Conservation (phyloP, 2,329 filamentous ascomycete genomes). For the Rhynchosporium graminicola region DNA sequence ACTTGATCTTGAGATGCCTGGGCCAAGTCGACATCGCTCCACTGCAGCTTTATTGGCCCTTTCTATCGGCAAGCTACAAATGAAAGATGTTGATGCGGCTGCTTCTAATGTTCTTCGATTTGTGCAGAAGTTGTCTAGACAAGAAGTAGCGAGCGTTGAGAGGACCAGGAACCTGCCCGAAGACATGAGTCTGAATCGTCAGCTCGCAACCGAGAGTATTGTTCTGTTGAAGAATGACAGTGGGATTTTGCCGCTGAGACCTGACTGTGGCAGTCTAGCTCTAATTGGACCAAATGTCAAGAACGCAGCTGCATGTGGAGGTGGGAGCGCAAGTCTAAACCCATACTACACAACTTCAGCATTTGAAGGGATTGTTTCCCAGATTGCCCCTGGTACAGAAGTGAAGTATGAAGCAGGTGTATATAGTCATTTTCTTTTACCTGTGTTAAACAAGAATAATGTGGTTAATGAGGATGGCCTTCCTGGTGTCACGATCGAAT, state of each 20-base stretch:
- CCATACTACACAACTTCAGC: conserved; percentile 40
- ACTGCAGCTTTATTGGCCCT: conserved; percentile 12
- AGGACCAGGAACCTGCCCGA: conserved; percentile 27
- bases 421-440: conserved; percentile 2
- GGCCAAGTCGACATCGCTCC: conserved; percentile 32
- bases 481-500: conserved; percentile 2
- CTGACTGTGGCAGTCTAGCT: conserved; percentile 43
- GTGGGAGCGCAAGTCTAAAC: conserved; percentile 40
- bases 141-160: background rate
- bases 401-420: conserved; percentile 8
- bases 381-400: conserved; percentile 28
- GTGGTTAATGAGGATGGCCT: background rate
- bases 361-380: conserved; percentile 33
- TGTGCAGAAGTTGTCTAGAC: conserved; percentile 20
- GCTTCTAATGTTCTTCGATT: conserved; percentile 28
- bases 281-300: conserved; percentile 58
- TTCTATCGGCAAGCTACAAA: background rate
- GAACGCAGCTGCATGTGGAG: conserved; percentile 38
- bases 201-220: conserved; percentile 54
- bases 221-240: conserved; percentile 65
- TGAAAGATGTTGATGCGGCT: conserved; percentile 13
- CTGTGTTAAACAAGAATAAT: conserved; percentile 1
- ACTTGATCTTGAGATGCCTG: conserved; percentile 47
- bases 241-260: conserved; percentile 52
- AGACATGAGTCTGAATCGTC: conserved; percentile 49